Percentiles rank a stretch among this genome's conserved stretches.
phyloP scores from a whole-genome alignment of 768 basidiomycete genomes.

The Udeniomyces megalosporus region DNA sequence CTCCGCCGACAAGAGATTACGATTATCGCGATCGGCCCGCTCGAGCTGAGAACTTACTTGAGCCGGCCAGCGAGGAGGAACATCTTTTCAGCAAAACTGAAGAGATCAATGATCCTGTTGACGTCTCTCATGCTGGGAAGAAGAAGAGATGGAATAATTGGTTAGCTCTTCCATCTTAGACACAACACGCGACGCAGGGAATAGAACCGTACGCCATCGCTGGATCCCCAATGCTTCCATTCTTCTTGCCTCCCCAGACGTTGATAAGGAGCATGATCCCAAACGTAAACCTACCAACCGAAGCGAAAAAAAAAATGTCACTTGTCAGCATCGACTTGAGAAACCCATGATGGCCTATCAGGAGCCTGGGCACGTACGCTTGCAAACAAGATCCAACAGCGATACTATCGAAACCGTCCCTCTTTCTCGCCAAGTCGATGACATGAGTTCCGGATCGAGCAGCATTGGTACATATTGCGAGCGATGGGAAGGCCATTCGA shows the following conservation, averaged over 20 bases:
- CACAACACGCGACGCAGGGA: not conserved
- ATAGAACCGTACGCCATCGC: not conserved
- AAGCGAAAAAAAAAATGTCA: slow-evolving; percentile 17
- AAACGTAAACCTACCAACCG: slow-evolving; percentile 36
- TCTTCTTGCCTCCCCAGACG: slow-evolving; percentile 46
- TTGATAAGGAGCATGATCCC: slow-evolving; percentile 47
- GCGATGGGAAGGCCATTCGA: slow-evolving; percentile 42
- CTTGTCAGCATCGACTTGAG: not conserved
- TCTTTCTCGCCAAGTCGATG: slow-evolving; percentile 39
- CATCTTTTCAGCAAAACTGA: not conserved
- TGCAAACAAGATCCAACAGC: not conserved
- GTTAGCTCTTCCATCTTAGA: not conserved
- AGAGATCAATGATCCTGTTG: not conserved
- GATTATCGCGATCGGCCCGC: no score
- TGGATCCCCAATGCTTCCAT: slow-evolving; percentile 24
- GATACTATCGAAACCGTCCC: slow-evolving; percentile 19
- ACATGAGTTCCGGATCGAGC: slow-evolving; percentile 60
- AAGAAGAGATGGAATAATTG: not conserved
- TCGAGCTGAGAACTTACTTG: not conserved
- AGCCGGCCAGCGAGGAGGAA: not conserved
- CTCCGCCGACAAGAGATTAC: not conserved
- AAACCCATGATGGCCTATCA: not conserved
- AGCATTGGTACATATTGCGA: slow-evolving; percentile 67
- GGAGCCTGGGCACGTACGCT: not conserved
- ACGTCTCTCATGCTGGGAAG: not conserved